Evolutionary conservation across 345 rosid species (phyloP).

Genomic region (Salix arbutifolia): DNA sequence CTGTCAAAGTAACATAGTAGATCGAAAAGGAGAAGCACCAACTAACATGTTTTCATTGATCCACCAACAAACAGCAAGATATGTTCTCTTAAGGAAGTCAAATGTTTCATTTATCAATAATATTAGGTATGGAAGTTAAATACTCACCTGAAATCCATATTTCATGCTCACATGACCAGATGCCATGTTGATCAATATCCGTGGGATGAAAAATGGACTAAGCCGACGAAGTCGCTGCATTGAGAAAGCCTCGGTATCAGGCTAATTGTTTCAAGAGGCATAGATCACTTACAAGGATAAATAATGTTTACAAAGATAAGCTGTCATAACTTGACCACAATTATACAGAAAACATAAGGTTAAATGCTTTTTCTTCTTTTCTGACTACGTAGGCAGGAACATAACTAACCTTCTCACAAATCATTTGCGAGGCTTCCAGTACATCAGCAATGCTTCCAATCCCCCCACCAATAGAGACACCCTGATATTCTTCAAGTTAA

Average conservation of each 20-base stretch:
- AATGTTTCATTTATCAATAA: background rate
- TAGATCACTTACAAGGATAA: background rate
- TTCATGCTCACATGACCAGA: conserved; percentile 96
- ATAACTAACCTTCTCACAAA: conserved; percentile 67
- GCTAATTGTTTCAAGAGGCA: conserved; percentile 12
- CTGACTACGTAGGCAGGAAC: conserved; percentile 3
- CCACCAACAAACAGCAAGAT: background rate
- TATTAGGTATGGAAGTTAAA: background rate
- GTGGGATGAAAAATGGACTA: conserved; percentile 92
- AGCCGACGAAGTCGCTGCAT: conserved; percentile 78
- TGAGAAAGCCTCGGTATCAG: conserved; percentile 18
- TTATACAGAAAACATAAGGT: background rate
- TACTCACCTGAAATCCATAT: conserved; percentile 86
- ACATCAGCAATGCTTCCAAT: conserved; percentile 87
- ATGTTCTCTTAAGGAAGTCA: conserved; percentile 7
- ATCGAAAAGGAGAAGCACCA: background rate
- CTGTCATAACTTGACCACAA: background rate
- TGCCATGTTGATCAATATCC: conserved; percentile 93
- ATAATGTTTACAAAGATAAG: background rate
- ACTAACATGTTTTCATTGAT: background rate
- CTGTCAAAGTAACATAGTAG: background rate
- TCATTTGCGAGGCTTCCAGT: conserved; percentile 80
- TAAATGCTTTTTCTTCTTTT: background rate
- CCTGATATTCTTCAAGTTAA: conserved; percentile 52
- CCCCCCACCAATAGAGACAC: conserved; percentile 95